Conservation (phyloP, 306 rosid genomes). For the Delonix regia region DNA sequence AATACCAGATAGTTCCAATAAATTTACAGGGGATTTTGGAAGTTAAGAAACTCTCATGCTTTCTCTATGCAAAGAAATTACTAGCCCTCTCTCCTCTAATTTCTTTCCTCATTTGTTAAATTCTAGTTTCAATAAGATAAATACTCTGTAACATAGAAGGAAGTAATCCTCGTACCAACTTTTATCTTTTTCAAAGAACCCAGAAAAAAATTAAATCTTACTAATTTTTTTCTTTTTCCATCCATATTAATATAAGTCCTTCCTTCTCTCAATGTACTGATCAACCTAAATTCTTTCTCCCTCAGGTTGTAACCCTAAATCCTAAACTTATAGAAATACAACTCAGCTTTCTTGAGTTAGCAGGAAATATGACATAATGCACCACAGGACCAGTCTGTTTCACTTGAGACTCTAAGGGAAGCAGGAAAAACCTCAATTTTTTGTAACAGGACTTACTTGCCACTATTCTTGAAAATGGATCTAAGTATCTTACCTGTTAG, state of each 20-base stretch:
- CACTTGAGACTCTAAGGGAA: background rate
- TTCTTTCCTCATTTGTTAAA: background rate
- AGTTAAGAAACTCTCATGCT: background rate
- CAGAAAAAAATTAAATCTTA: background rate
- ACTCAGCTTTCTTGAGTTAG: background rate
- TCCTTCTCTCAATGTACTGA: background rate
- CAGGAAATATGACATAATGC: background rate
- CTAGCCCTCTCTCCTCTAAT: background rate
- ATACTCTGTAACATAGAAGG: background rate
- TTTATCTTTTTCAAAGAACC: background rate
- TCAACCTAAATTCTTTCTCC: background rate
- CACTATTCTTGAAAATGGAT: background rate
- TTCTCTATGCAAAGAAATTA: background rate
- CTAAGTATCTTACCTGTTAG: no score
- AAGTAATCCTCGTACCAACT: background rate
- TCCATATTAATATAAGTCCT: background rate
- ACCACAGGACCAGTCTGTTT: background rate
- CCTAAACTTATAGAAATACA: background rate
- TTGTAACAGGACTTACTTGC: background rate
- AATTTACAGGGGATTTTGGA: background rate
- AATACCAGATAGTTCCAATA: background rate
- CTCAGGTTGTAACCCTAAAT: background rate
- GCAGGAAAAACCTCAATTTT: background rate
- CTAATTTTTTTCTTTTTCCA: background rate
- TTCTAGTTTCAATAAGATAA: background rate